phyloP scores from a whole-genome alignment of 169 alveolate species.

The Toxoplasma gondii region DNA sequence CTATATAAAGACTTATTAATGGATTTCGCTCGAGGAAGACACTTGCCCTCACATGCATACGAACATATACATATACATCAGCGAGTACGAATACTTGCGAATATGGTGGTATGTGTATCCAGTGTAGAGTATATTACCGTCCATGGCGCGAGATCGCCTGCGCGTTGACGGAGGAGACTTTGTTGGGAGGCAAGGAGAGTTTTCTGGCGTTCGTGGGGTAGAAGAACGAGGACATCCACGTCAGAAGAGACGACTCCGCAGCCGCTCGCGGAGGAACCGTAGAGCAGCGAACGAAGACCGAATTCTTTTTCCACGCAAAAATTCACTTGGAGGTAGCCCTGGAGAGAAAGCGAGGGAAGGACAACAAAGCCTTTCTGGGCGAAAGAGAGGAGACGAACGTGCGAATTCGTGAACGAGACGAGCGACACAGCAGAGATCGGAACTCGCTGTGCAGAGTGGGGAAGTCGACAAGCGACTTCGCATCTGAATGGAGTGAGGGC shows the following conservation, averaged over 20 bases:
- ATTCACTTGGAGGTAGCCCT: slow-evolving; percentile 10
- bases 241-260: neutral
- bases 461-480: too few relatives aligned
- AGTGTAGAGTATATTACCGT: neutral
- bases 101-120: too few relatives aligned
- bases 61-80: neutral
- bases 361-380: too few relatives aligned
- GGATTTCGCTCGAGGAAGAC: too few relatives aligned
- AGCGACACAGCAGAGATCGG: too few relatives aligned
- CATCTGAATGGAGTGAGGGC: too few relatives aligned
- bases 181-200: neutral
- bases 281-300: neutral
- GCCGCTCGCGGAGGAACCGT: slow-evolving; percentile 11
- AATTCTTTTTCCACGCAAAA: neutral
- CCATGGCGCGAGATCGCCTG: neutral
- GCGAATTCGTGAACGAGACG: too few relatives aligned
- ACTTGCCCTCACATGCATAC: neutral
- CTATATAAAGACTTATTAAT: too few relatives aligned
- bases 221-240: slow-evolving; percentile 6
- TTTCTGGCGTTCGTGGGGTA: neutral
- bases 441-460: too few relatives aligned
- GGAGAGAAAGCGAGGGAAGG: neutral
- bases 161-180: neutral
- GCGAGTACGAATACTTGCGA: neutral
- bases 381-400: too few relatives aligned